Base-by-base conservation (phyloP, 2,329 filamentous ascomycete species). In the Diaporthe caulivora region DNA sequence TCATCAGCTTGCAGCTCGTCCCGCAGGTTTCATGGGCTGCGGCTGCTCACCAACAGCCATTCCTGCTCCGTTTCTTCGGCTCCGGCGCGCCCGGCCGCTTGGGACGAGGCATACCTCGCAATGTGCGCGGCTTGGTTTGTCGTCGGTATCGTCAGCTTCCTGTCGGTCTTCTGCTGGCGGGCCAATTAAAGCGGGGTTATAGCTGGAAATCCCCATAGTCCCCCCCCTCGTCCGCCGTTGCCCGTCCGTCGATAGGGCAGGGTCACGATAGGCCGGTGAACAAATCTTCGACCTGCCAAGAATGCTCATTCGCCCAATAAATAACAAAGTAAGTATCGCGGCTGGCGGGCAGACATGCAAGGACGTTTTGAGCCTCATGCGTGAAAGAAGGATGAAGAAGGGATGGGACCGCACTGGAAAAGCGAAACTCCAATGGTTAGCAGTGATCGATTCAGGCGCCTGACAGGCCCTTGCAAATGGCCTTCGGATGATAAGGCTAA, bases 1-100 rank as follows among this genome's bases (percentile, higher is more conserved):
- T 44, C 37, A 37, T 76, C 44, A 72, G 72, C 24, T 26, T 68
- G 24, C 64, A 51, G 44, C 60, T 29, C 26, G 21, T 24, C 18
- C 18, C 15, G 18, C 29, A 47, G 17, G 44, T 51, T 21, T 51
- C 29, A 37, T 42, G 54, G 42, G 31, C 24, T 64, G 37, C 21
- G 34, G 31, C 21, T 65, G 65, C 85, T 82, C 82, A 92, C 91
- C 91, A 93, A 81, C 92, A 93, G 62, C 92, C 92, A 78, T 91
- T 92, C 60, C 92, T 88, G 77, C 90, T 92, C 78, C 92, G 86
- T 78, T 86, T 89, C 83, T 93, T 93, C 9, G 91, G 90, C 81
- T 92, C 90, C 74, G 87, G 87, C 71, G 89, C 89, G 73, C 89
- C 88, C 74, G 88, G 86, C 81, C 89, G 90, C 85, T 91, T 92